phyloP scores from a whole-genome alignment of 75 land plant genomes.

The Picea sitchensis region DNA sequence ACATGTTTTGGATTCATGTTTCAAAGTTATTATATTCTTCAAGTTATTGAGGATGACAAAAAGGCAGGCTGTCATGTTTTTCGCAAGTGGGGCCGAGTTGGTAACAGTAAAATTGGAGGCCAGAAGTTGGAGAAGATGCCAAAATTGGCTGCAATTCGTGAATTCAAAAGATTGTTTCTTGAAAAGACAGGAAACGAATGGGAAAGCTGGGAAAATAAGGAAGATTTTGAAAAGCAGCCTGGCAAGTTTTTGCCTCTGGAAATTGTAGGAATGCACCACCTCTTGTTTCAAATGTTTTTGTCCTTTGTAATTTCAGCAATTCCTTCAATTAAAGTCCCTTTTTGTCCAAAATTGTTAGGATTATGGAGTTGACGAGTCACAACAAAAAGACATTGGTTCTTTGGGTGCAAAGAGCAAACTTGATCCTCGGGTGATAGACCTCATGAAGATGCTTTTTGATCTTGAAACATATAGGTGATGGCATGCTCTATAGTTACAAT shows the following conservation, averaged over 20 bases:
- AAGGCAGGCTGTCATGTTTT: conserved; percentile 66
- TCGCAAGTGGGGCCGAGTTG: conserved; percentile 99
- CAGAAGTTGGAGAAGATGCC: conserved; percentile 75
- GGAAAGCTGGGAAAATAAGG: conserved; percentile 74
- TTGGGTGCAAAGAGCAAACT: conserved; percentile 47
- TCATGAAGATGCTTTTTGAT: conserved; percentile 92
- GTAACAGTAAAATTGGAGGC: conserved; percentile 81
- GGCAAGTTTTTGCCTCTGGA: conserved; percentile 89
- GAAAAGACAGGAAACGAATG: conserved; percentile 96
- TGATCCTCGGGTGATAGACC: conserved; percentile 54
- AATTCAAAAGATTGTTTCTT: conserved; percentile 81
- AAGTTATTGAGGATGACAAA: conserved; percentile 85
- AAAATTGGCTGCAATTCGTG: conserved; percentile 62
- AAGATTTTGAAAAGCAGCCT: conserved; percentile 78
- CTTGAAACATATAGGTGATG: conserved; percentile 87
- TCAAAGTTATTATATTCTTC: conserved; percentile 90
- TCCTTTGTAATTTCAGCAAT: not conserved
- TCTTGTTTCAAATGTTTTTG: not conserved
- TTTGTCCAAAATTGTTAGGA: conserved; percentile 41
- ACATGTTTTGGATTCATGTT: not conserved
- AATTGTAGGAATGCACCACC: conserved; percentile 55
- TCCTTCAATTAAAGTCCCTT: not conserved
- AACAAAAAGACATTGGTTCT: conserved; percentile 31
- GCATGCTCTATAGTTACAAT: not conserved
- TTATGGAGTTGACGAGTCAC: conserved; percentile 73